Base-by-base conservation (phyloP, 2,329 filamentous ascomycete genomes). In the Exophiala calicioides region DNA sequence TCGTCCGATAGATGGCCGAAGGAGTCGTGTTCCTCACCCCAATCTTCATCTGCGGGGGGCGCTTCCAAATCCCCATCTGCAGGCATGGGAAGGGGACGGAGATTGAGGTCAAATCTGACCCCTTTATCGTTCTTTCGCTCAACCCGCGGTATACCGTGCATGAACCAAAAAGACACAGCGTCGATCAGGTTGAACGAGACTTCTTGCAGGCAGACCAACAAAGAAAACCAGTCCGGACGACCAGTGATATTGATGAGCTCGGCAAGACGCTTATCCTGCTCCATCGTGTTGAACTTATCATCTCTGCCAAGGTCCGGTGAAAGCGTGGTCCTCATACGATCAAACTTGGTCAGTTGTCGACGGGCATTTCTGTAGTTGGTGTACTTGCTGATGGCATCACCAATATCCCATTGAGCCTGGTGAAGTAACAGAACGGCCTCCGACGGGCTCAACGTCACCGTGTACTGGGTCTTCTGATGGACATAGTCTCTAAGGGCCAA, bases 181-280 rank as follows among this genome's bases (percentile, higher is more conserved):
- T 27, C 27, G 7, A 55, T 38, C 10, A 55, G 26, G 32, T 55
- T 33, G 35, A 36, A 55, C 10, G 41, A n/a, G 6, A n/a, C 20
- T 3, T 24, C 15, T 24, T 47, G n/a, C 13, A 52, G 38, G 15
- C 18, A 16, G 4, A 31, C 12, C 13, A 27, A 18, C 27, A 52
- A 20, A 6, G 48, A 48, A 23, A 24, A 36, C 44, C 48, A 55
- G 20, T 55, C 52, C 9, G 44, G 32, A 19, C 52, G 45, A 19
- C 32, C 48, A 6, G 52, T 55, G 20, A 52, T 45, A 21, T 45
- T 48, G 16, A 55, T 37, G 35, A 55, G 36, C 19, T 40, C 29
- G 1, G 52, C 52, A 7, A 55, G 48, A 27, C 52, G 45, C 37
- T 55, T 49, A 29, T 50, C 45, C 24, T 45, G 47, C 21, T 44